These are phyloP conservation scores for Neofusicoccum ribis DNA, from an alignment of 2,329 filamentous ascomycete species.

Conservation along the genomic window DNA sequence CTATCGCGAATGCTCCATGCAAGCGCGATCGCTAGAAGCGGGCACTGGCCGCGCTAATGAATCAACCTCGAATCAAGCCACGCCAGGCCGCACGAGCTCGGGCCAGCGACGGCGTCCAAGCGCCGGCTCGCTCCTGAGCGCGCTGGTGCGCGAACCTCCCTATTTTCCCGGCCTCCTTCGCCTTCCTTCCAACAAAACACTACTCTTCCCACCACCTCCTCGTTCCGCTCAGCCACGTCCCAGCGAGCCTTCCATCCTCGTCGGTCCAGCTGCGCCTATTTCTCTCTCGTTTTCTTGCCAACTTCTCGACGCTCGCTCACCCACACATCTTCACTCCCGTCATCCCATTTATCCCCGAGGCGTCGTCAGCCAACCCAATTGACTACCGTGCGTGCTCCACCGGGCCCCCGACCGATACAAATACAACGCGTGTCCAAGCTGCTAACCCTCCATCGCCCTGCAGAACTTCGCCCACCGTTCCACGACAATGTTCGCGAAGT, in stretches of 20 bases:
- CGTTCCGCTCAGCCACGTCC: constrained; percentile 25
- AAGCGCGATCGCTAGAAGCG: constrained; percentile 16
- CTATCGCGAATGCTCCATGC: constrained; percentile 15
- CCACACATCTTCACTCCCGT: constrained; percentile 35
- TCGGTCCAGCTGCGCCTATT: constrained; percentile 27
- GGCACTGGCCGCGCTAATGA: constrained; percentile 17
- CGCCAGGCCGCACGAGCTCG: constrained; percentile 16
- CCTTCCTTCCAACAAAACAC: constrained; percentile 21
- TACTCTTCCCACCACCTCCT: constrained; percentile 20
- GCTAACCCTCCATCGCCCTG: constrained; percentile 28
- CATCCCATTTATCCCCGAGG: constrained; percentile 29
- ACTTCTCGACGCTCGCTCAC: constrained; percentile 36
- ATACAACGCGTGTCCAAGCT: constrained; percentile 25
- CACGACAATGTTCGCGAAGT: constrained; percentile 56
- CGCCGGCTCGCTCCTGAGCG: constrained; percentile 17
- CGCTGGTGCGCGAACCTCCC: constrained; percentile 16
- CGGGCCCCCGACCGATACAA: constrained; percentile 3
- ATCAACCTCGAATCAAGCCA: constrained; percentile 19
- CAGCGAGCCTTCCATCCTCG: constrained; percentile 20
- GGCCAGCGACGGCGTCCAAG: constrained; percentile 7
- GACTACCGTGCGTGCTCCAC: constrained; percentile 20
- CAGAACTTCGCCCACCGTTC: constrained; percentile 26
- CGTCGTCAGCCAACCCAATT: constrained; percentile 37
- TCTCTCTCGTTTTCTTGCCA: constrained; percentile 40
- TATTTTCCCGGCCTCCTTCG: constrained; percentile 21